Conservation (phyloP, 2,329 filamentous ascomycete species). For the Beauveria medogensis region DNA sequence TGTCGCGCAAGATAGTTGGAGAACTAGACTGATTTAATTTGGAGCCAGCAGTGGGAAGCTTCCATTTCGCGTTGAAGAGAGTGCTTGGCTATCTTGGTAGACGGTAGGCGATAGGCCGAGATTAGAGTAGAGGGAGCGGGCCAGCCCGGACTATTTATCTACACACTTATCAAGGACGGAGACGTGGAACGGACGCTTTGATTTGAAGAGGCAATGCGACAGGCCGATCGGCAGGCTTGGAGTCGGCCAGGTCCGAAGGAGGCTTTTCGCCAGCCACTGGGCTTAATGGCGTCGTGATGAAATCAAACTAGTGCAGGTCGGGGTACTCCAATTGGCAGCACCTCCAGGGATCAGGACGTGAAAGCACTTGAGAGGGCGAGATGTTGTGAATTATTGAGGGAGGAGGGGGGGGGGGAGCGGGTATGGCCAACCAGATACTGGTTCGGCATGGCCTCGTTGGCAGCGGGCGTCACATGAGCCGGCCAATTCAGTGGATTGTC, state of each 20-base stretch:
- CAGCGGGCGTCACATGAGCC: neutral
- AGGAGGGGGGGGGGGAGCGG: neutral
- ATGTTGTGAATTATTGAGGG: neutral
- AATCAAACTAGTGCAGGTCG: neutral
- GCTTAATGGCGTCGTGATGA: neutral
- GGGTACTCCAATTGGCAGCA: neutral
- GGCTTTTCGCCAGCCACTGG: neutral
- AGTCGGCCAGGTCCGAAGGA: constrained; percentile 8
- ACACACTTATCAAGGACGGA: neutral
- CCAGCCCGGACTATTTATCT: neutral
- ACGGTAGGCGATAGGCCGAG: neutral
- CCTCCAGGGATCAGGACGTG: neutral
- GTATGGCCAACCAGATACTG: neutral
- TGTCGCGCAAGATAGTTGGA: neutral
- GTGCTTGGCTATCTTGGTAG: neutral
- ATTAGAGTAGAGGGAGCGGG: neutral
- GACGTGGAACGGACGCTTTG: neutral
- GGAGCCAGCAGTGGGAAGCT: neutral
- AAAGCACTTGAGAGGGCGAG: neutral
- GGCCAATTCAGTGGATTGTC: neutral
- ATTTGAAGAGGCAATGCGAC: neutral
- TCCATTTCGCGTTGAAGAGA: neutral
- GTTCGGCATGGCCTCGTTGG: neutral
- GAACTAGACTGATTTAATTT: neutral
- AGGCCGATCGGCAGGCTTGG: neutral